Evolutionary conservation across 352 stramenopile species (phyloP).

Genomic region (Phytophthora colocasiae): DNA sequence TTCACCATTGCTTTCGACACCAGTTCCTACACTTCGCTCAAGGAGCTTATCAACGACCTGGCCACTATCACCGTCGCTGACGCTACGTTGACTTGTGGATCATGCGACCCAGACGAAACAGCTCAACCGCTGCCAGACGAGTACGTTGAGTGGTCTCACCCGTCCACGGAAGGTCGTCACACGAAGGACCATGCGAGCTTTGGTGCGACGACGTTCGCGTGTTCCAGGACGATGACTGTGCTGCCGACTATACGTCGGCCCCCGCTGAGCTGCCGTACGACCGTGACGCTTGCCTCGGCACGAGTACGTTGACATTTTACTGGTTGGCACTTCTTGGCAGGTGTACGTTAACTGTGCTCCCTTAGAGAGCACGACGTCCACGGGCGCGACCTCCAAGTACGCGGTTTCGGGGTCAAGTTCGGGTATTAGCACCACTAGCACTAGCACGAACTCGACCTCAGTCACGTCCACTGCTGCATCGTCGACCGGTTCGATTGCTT

Average conservation of each 20-base stretch:
- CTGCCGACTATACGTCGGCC: conserved; percentile 36
- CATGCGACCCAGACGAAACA: conserved; percentile 36
- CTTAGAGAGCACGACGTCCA: conserved; percentile 30
- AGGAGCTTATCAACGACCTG: conserved; percentile 30
- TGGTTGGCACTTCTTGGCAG: conserved; percentile 52
- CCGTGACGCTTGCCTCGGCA: conserved; percentile 27
- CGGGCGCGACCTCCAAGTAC: conserved; percentile 32
- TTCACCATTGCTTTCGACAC: conserved; percentile 35
- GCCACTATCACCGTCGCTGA: conserved; percentile 28
- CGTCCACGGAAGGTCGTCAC: conserved; percentile 36
- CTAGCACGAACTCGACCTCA: conserved; percentile 5
- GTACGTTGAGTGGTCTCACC: conserved; percentile 36
- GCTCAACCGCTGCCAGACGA: conserved; percentile 29
- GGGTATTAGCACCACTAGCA: conserved; percentile 17
- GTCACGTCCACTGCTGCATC: conserved; percentile 4
- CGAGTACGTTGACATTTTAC: conserved; percentile 39
- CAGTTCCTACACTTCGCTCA: conserved; percentile 37
- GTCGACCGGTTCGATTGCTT: conserved; percentile 7
- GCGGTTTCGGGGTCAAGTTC: conserved; percentile 18
- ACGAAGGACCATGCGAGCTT: conserved; percentile 52
- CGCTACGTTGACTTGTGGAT: conserved; percentile 36
- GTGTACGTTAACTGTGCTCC: conserved; percentile 48
- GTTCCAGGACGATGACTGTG: conserved; percentile 53
- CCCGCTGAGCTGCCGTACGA: conserved; percentile 47
- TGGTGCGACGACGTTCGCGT: conserved; percentile 53